Conservation (phyloP, 805 yeast species). For the Candida krabiensis region DNA sequence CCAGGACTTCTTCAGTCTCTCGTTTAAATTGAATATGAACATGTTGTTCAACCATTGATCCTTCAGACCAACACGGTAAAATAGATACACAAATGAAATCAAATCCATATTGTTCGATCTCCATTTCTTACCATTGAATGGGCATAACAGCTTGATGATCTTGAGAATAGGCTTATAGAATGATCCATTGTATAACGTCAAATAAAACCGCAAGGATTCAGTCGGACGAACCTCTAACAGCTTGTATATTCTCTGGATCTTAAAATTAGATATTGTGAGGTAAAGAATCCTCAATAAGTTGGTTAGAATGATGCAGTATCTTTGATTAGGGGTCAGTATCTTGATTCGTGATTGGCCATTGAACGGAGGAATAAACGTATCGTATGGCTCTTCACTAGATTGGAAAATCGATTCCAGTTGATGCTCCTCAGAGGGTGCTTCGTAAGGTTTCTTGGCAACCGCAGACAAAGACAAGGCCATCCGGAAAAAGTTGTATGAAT, state of each 20-base stretch:
- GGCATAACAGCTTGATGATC: slow-evolving; percentile 75
- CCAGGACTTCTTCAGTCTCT: slow-evolving; percentile 71
- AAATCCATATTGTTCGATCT: slow-evolving; percentile 89
- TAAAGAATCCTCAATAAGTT: slow-evolving; percentile 58
- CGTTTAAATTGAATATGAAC: slow-evolving; percentile 71
- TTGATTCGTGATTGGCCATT: slow-evolving; percentile 25
- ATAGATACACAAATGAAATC: slow-evolving; percentile 80
- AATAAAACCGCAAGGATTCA: slow-evolving; percentile 54
- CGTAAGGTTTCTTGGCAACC: slow-evolving; percentile 4
- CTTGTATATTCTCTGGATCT: slow-evolving; percentile 71
- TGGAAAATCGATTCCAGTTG: slow-evolving; percentile 20
- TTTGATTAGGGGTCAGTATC: slow-evolving; percentile 28
- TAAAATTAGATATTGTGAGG: slow-evolving; percentile 55
- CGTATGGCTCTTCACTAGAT: slow-evolving; percentile 9
- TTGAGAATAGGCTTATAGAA: slow-evolving; percentile 71
- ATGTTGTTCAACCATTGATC: slow-evolving; percentile 92
- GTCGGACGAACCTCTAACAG: slow-evolving; percentile 65
- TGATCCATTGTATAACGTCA: slow-evolving; percentile 59
- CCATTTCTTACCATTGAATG: slow-evolving; percentile 95
- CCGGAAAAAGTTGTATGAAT: slow-evolving; percentile 29
- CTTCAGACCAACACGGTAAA: slow-evolving; percentile 65
- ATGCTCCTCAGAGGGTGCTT: slow-evolving; percentile 13
- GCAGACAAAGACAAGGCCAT: slow-evolving; percentile 20
- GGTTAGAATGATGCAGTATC: slow-evolving; percentile 47
- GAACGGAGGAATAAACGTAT: slow-evolving; percentile 29